These are phyloP conservation scores for Penicillium turbatum DNA, from an alignment of 495 filamentous ascomycete species.

Conservation along the genomic window DNA sequence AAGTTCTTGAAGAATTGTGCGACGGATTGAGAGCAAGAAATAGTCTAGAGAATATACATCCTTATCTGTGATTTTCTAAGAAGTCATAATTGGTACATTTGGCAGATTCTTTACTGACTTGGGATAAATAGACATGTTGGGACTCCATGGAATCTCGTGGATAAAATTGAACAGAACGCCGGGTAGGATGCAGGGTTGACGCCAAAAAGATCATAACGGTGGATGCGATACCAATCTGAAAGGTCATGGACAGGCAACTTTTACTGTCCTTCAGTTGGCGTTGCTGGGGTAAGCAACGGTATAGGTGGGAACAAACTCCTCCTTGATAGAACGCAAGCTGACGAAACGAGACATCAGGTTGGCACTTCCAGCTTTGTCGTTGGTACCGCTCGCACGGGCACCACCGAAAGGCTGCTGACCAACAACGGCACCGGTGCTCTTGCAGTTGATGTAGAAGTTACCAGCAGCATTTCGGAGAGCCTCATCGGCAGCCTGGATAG, in stretches of 20 bases:
- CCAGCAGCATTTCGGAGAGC: slow-evolving; percentile 72
- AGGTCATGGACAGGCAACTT: neutral
- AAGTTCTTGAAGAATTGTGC: slow-evolving; percentile 49
- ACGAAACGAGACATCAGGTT: slow-evolving; percentile 76
- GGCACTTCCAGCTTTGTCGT: slow-evolving; percentile 84
- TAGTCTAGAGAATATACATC: neutral
- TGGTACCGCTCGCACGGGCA: slow-evolving; percentile 79
- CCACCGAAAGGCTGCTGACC: slow-evolving; percentile 93
- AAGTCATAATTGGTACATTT: slow-evolving; percentile 1
- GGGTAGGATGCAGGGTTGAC: slow-evolving; percentile 24
- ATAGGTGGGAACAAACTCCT: slow-evolving; percentile 70
- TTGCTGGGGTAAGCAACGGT: slow-evolving; percentile 82
- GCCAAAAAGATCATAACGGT: slow-evolving; percentile 27
- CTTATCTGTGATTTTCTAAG: neutral
- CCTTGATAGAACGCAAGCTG: slow-evolving; percentile 80
- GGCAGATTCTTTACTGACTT: slow-evolving; percentile 2
- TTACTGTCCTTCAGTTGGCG: slow-evolving; percentile 27
- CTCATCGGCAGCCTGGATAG: slow-evolving; percentile 64
- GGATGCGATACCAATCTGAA: slow-evolving; percentile 9
- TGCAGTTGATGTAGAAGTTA: slow-evolving; percentile 93
- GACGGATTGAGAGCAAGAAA: slow-evolving; percentile 2
- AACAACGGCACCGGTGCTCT: slow-evolving; percentile 87
- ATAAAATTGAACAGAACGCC: slow-evolving; percentile 18
- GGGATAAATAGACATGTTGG: slow-evolving; percentile 5
- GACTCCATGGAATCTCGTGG: slow-evolving; percentile 2